Conservation (phyloP, 805 yeast genomes). For the Yueomyces sinensis region DNA sequence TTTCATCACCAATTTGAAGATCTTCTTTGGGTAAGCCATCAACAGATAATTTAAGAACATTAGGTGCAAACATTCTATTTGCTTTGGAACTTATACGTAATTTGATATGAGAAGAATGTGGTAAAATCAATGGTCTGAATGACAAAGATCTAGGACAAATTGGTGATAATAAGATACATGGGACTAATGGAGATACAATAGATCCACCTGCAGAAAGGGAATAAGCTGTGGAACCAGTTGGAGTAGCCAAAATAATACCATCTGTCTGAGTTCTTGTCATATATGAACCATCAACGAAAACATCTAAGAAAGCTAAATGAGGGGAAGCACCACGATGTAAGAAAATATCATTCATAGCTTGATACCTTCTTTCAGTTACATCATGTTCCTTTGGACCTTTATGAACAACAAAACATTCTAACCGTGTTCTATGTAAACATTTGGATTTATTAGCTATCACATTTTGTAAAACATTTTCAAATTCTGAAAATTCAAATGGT, state of each 20-base stretch:
- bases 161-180: slow-evolving; percentile 73
- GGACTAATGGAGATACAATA: slow-evolving; percentile 79
- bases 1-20: slow-evolving; percentile 64
- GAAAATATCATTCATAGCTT: slow-evolving; percentile 88
- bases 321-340: slow-evolving; percentile 84
- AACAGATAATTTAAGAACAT: slow-evolving; percentile 48
- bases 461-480: slow-evolving; percentile 43
- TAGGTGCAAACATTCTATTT: slow-evolving; percentile 14
- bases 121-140: slow-evolving; percentile 79
- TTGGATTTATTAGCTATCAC: slow-evolving; percentile 59
- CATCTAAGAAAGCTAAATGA: slow-evolving; percentile 69
- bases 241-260: slow-evolving; percentile 75
- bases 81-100: slow-evolving; percentile 42
- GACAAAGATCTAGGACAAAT: slow-evolving; percentile 84
- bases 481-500: slow-evolving; percentile 69
- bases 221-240: slow-evolving; percentile 93
- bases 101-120: slow-evolving; percentile 62
- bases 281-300: slow-evolving; percentile 72
- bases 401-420: slow-evolving; percentile 58
- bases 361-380: slow-evolving; percentile 14
- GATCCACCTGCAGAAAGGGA: slow-evolving; percentile 85
- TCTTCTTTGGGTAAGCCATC: slow-evolving; percentile 75
- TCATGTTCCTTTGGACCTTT: slow-evolving; percentile 11
- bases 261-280: slow-evolving; percentile 87
- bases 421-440: slow-evolving; percentile 63